These are phyloP conservation scores for Stachybotrys echinatus DNA, from an alignment of 2,329 filamentous ascomycete species.

Conservation along the genomic window DNA sequence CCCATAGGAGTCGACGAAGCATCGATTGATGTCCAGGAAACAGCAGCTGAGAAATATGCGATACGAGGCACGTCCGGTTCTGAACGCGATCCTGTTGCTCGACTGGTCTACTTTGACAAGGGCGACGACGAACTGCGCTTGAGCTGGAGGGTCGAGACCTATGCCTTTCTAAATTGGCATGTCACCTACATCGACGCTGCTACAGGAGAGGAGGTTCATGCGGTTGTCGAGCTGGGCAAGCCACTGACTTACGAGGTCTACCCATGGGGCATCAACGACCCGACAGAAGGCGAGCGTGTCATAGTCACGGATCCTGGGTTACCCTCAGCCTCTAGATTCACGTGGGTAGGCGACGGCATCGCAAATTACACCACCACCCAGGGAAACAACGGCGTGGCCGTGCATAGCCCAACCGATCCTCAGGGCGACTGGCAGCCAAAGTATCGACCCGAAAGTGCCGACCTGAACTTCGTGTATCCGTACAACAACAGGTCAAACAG, in stretches of 20 bases:
- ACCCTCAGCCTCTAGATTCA: constrained; percentile 39
- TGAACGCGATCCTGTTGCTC: constrained; percentile 46
- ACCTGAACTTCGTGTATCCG: constrained; percentile 40
- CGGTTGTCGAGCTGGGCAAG: constrained; percentile 51
- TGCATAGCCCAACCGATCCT: constrained; percentile 37
- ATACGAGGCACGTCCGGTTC: constrained; percentile 45
- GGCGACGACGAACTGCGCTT: constrained; percentile 40
- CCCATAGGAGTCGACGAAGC: constrained; percentile 32
- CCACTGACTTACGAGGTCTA: constrained; percentile 52
- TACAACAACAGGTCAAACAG: constrained; percentile 28
- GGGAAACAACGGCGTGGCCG: constrained; percentile 55
- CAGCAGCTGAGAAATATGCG: constrained; percentile 25
- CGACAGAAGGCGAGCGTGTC: constrained; percentile 38
- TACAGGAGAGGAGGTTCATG: constrained; percentile 39
- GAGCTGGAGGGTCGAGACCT: constrained; percentile 56
- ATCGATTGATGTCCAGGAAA: constrained; percentile 35
- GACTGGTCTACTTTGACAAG: constrained; percentile 49
- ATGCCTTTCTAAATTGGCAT: constrained; percentile 51
- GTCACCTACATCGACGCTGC: constrained; percentile 50
- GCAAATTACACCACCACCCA: constrained; percentile 45
- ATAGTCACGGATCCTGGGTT: constrained; percentile 45
- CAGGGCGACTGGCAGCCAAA: constrained; percentile 22
- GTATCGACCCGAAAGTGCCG: constrained; percentile 40
- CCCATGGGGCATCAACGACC: constrained; percentile 51
- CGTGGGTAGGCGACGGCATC: constrained; percentile 45